A percentile compares a stretch with the other conserved stretches of the same genome.
phyloP scores from a whole-genome alignment of 2,329 filamentous ascomycete species.

The Aphanoascus verrucosus region DNA sequence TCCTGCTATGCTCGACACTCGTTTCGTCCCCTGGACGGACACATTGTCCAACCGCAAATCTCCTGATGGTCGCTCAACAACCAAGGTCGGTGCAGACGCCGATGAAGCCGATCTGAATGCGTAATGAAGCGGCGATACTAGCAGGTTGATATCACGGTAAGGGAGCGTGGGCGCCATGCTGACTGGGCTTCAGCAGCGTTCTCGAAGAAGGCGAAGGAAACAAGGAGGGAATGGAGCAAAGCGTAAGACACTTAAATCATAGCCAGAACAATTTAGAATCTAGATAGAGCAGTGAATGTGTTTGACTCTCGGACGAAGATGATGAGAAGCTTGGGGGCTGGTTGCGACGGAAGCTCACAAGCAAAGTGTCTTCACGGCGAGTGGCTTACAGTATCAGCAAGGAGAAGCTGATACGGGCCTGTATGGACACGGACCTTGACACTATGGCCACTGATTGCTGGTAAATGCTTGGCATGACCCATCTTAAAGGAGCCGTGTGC shows the following conservation, averaged over 20 bases:
- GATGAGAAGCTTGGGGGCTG: too few relatives aligned
- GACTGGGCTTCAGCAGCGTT: neutral
- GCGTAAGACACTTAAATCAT: neutral
- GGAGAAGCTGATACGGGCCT: too few relatives aligned
- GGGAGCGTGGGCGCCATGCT: conserved; percentile 45
- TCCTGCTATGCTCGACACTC: conserved; percentile 87
- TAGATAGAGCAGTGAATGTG: neutral
- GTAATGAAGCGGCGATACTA: conserved; percentile 83
- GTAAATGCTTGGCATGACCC: too few relatives aligned
- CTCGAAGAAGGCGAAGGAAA: neutral
- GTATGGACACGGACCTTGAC: too few relatives aligned
- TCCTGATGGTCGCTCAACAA: conserved; percentile 84
- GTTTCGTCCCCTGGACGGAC: conserved; percentile 61
- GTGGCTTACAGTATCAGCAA: too few relatives aligned
- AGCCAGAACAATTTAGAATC: neutral
- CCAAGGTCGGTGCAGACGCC: conserved; percentile 72
- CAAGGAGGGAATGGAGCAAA: neutral
- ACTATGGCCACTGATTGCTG: too few relatives aligned
- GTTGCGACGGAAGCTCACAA: too few relatives aligned
- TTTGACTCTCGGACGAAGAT: too few relatives aligned
- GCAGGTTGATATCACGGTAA: conserved; percentile 94
- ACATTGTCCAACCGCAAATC: conserved; percentile 79
- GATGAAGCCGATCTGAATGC: conserved; percentile 94
- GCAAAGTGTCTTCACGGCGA: too few relatives aligned
- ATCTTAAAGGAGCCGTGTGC: neutral